phyloP scores from a whole-genome alignment of 345 rosid genomes.

The Linum trigynum region DNA sequence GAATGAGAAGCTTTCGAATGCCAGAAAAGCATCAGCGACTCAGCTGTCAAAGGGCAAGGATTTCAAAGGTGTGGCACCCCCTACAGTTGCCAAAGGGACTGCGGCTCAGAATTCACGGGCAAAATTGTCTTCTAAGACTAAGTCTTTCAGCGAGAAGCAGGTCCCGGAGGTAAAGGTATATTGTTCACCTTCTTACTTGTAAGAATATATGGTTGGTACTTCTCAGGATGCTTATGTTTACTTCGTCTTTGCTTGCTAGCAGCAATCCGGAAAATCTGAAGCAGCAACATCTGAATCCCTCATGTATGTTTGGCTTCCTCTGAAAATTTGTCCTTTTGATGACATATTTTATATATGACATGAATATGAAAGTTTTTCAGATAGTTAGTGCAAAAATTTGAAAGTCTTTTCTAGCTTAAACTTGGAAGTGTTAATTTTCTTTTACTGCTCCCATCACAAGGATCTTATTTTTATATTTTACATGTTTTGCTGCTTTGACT shows the following conservation, averaged over 20 bases:
- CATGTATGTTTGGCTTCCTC: constrained; percentile 40
- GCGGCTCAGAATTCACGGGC: constrained; percentile 26
- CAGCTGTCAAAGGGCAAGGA: constrained; percentile 38
- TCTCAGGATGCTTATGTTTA: constrained; percentile 17
- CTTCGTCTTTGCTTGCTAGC: constrained; percentile 21
- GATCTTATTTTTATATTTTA: constrained; percentile 2
- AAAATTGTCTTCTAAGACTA: constrained; percentile 44
- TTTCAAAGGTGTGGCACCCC: constrained; percentile 25
- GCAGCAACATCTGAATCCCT: constrained; percentile 33
- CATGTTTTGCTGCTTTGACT: constrained; percentile 20
- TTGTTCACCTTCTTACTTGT: constrained; percentile 1
- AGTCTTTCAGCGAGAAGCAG: constrained; percentile 41
- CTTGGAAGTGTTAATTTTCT: too few species aligned
- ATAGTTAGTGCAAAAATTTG: neutral
- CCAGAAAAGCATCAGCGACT: constrained; percentile 34
- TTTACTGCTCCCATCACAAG: too few species aligned
- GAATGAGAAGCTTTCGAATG: constrained; percentile 37
- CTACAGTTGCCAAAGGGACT: constrained; percentile 47
- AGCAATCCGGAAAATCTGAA: constrained; percentile 52
- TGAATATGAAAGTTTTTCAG: neutral
- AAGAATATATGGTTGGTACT: constrained; percentile 15
- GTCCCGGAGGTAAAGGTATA: constrained; percentile 38
- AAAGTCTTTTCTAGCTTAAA: neutral
- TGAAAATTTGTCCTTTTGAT: neutral
- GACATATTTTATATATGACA: constrained; percentile 1